Evolutionary conservation across 306 rosid genomes (phyloP), one percentile per base, ranked within the genome.

Genomic region (Ormosia semicastrata): DNA sequence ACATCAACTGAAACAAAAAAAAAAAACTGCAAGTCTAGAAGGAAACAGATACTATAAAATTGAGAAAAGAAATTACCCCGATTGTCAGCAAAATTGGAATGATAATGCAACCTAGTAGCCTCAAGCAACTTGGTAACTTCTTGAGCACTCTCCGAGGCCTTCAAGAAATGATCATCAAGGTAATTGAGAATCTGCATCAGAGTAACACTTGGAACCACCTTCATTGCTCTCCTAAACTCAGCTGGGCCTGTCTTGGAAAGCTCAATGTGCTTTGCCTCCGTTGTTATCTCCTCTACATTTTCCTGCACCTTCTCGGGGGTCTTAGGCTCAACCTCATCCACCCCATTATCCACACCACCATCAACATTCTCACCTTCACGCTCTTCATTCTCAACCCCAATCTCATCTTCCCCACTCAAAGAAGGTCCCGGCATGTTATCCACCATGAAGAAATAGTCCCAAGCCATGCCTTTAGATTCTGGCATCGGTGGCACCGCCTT

Each of bases 11-110:
- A 59, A 76, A 64, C 2, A 5, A 49, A 49, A 17, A 66, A 1
- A 3, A 24, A 0, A 24, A 24, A 24, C 24, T 24, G 24, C 24
- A 24, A 24, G 24, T 24, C 24, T 24, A 24, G 24, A 24, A 24
- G 24, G 24, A 24, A 24, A 24, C 24, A 24, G 1, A 24, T 24
- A 0, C 24, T 24, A 24, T 1, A 24, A 24, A 24, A 24, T 24
- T 24, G 1, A 24, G 24, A 39, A 43, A 76, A 41, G 4, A 15
- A 78, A 29, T 70, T 84, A 93, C 98, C 98, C 54, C 93, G 82
- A 85, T 89, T 91, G 81, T 94, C 98, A 0, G 97, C 98, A 6
- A 94, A 94, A 88, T 92, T 94, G 40, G 98, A 92, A 86, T 94
- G 98, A 68, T 92, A 92, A 79, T 92, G 98, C 87, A 94, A 79